phyloP scores from a whole-genome alignment of 116 monocot species.

The Zostera marina region DNA sequence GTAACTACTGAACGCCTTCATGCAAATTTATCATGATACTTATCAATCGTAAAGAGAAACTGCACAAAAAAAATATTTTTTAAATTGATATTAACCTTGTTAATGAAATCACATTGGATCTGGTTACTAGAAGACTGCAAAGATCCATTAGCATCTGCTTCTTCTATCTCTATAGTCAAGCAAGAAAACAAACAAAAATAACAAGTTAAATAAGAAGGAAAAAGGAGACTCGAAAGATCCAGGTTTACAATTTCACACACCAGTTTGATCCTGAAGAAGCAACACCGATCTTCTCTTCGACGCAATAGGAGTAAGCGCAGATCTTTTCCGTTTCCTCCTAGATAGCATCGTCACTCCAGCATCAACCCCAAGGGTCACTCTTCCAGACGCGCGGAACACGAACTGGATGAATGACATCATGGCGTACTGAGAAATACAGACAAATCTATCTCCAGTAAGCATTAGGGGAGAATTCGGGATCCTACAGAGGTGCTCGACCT shows the following conservation, averaged over 20 bases:
- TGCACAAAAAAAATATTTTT: background rate
- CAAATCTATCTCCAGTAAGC: conserved; percentile 16
- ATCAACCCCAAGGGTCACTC: background rate
- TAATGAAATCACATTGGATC: background rate
- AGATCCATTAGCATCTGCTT: background rate
- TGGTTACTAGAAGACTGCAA: background rate
- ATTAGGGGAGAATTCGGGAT: conserved; percentile 44
- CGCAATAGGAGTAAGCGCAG: background rate
- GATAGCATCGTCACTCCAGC: background rate
- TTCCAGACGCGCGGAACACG: background rate
- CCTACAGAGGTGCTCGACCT: conserved; percentile 36
- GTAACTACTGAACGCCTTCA: too few relatives aligned
- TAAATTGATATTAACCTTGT: background rate
- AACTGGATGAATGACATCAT: background rate
- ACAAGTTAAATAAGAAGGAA: background rate
- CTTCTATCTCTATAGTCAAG: background rate
- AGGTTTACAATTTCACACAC: background rate
- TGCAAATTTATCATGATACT: too few relatives aligned
- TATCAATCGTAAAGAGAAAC: too few relatives aligned
- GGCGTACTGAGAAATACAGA: conserved; percentile 22
- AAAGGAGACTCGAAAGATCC: background rate
- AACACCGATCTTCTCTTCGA: conserved; percentile 25
- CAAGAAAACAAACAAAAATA: background rate
- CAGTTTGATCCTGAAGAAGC: background rate
- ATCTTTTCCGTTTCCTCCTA: conserved; percentile 43